Conservation (phyloP, 2,329 filamentous ascomycete species). For the Paecilomyces variotii region DNA sequence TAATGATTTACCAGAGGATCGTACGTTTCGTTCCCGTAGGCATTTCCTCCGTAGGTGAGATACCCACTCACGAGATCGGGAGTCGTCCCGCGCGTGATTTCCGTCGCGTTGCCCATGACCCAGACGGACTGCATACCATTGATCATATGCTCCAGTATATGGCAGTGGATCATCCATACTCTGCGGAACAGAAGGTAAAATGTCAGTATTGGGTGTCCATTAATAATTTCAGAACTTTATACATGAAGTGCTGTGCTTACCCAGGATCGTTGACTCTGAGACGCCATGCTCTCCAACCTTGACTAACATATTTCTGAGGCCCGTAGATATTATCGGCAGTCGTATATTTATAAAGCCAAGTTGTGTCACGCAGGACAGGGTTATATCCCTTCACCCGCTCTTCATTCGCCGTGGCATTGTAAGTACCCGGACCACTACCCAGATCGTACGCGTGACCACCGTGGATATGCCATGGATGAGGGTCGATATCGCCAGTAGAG, state of each 20-base stretch:
- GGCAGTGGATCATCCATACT: slow-evolving; percentile 46
- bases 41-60: slow-evolving; percentile 37
- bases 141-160: slow-evolving; percentile 42
- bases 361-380: slow-evolving; percentile 41
- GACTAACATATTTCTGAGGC: slow-evolving; percentile 12
- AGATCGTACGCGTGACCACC: slow-evolving; percentile 40
- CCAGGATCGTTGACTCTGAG: slow-evolving; percentile 46
- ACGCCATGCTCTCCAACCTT: slow-evolving; percentile 54
- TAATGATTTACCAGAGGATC: slow-evolving; percentile 9
- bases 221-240: not conserved
- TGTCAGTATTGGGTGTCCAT: not conserved
- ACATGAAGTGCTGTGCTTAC: not conserved
- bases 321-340: slow-evolving; percentile 34
- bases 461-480: slow-evolving; percentile 42
- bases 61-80: slow-evolving; percentile 35
- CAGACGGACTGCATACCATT: slow-evolving; percentile 43
- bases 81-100: slow-evolving; percentile 25
- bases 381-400: slow-evolving; percentile 27
- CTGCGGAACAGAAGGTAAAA: not conserved
- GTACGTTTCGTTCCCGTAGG: slow-evolving; percentile 28
- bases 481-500: slow-evolving; percentile 22
- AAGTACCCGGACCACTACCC: slow-evolving; percentile 39
- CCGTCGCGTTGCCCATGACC: slow-evolving; percentile 36
- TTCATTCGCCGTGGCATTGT: slow-evolving; percentile 37
- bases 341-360: slow-evolving; percentile 50